Conservation (phyloP, 192 early-diverging fungal species). For the Endogone sp. region DNA sequence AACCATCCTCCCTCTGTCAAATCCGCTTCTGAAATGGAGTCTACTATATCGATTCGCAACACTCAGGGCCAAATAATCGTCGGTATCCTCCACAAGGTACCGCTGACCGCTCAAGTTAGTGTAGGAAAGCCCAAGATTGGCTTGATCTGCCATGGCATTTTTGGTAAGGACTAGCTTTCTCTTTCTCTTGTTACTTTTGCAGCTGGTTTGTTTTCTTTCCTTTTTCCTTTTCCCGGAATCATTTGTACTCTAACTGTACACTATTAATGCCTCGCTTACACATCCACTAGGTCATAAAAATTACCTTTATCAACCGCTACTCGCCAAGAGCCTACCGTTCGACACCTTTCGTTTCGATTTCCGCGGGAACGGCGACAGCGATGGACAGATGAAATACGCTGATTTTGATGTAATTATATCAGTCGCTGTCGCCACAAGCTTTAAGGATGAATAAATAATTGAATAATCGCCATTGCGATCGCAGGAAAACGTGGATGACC, state of each 20-base stretch:
- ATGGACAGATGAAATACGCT: constrained; percentile 17
- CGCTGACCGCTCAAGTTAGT: neutral
- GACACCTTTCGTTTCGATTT: constrained; percentile 35
- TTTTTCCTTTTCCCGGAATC: neutral
- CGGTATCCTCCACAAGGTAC: neutral
- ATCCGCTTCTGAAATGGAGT: no score
- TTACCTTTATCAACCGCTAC: constrained; percentile 22
- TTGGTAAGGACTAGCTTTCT: neutral
- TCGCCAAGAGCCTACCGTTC: constrained; percentile 29
- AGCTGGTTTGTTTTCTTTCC: neutral
- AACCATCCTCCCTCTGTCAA: no score
- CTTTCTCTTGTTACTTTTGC: neutral
- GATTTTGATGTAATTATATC: constrained; percentile 18
- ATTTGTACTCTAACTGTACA: no score
- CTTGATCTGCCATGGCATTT: neutral
- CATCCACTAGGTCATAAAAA: constrained; percentile 41
- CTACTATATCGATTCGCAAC: neutral
- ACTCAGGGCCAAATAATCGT: neutral
- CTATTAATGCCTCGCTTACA: no score
- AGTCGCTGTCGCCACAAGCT: no score
- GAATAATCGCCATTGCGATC: no score
- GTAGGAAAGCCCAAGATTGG: neutral
- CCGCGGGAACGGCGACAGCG: constrained; percentile 31
- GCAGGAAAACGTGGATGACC: constrained; percentile 25
- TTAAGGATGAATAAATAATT: no score